Conservation (phyloP, 2,329 filamentous ascomycete genomes). For the Coniochaeta sp. region DNA sequence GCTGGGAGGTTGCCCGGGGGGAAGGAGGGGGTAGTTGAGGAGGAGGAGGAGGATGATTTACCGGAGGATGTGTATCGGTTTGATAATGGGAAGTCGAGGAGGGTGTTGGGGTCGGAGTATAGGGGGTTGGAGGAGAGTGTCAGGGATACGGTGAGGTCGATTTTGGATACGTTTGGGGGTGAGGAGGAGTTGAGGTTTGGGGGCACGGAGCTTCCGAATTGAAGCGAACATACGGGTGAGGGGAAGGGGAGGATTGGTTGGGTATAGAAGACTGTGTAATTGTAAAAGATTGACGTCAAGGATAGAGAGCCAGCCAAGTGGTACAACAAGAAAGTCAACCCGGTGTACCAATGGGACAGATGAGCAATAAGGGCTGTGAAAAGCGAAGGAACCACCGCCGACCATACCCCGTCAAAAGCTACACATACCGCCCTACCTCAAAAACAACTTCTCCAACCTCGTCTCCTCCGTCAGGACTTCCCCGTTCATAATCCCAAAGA, state of each 20-base stretch:
- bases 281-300: too few species aligned
- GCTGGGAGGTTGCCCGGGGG: conserved; percentile 32
- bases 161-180: too few species aligned
- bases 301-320: too few species aligned
- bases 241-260: too few species aligned
- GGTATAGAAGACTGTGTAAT: too few species aligned
- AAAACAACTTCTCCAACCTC: neutral
- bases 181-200: too few species aligned
- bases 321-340: too few species aligned
- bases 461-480: neutral
- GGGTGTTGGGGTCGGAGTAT: conserved; percentile 55
- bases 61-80: conserved; percentile 44
- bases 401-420: too few species aligned
- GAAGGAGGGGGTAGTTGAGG: conserved; percentile 26
- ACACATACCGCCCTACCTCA: neutral
- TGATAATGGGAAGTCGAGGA: conserved; percentile 46
- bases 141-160: conserved; percentile 46
- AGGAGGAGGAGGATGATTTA: conserved; percentile 30
- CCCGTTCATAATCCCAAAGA: neutral
- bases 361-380: too few species aligned
- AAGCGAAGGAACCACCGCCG: too few species aligned
- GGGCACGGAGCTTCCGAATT: neutral
- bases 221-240: too few species aligned
- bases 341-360: too few species aligned
- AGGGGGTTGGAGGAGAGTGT: conserved; percentile 50